These are phyloP conservation scores for Oropetium thomaeum DNA, from an alignment of 176 grass and related monocot species.

Conservation along the genomic window DNA sequence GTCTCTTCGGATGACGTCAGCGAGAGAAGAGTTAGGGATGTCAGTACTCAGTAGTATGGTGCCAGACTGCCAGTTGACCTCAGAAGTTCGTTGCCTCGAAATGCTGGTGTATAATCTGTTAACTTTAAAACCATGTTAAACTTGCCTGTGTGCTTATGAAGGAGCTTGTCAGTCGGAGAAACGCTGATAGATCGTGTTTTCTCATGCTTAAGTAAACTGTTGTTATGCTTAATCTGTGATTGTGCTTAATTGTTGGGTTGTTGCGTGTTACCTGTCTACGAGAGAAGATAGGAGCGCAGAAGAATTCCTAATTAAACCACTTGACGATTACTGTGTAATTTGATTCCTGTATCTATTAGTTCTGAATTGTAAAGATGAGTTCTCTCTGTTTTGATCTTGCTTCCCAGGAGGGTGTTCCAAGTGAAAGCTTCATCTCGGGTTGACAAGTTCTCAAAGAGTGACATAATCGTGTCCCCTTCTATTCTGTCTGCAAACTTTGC, in stretches of 20 bases:
- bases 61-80: not conserved
- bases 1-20: not conserved
- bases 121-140: not conserved
- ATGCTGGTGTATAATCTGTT: not conserved
- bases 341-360: not conserved
- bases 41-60: not conserved
- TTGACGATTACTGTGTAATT: not conserved
- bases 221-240: not conserved
- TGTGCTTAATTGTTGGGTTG: not conserved
- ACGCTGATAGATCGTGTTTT: not conserved
- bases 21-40: not conserved
- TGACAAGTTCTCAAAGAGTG: constrained; percentile 85
- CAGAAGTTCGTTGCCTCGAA: not conserved
- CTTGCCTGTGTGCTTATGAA: not conserved
- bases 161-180: not conserved
- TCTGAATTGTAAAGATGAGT: not conserved
- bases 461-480: constrained; percentile 97
- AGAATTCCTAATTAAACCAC: not conserved
- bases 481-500: constrained; percentile 96
- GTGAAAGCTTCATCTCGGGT: constrained; percentile 78
- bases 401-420: constrained; percentile 48
- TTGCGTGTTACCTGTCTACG: not conserved
- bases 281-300: not conserved
- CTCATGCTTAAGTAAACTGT: not conserved
- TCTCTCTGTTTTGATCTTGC: not conserved